Conservation (phyloP, 2,329 filamentous ascomycete species). For the Davidsoniella eucalypti region DNA sequence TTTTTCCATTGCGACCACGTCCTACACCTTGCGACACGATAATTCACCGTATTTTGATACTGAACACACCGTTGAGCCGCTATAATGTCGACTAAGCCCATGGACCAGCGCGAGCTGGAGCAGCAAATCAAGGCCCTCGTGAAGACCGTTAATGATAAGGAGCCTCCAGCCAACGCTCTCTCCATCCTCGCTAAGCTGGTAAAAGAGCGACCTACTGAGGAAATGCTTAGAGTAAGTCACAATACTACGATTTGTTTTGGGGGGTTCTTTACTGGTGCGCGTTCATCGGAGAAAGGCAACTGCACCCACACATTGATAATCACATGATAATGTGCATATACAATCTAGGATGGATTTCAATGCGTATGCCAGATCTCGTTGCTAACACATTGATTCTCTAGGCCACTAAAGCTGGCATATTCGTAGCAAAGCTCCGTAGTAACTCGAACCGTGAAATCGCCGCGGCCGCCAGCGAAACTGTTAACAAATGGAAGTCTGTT, state of each 20-base stretch:
- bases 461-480: constrained; percentile 61
- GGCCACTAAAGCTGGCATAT: constrained; percentile 80
- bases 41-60: no score
- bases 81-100: constrained; percentile 20
- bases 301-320: no score
- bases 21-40: no score
- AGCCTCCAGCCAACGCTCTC: constrained; percentile 56
- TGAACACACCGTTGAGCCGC: no score
- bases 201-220: constrained; percentile 73
- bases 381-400: constrained; percentile 18
- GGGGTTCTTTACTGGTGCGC: no score
- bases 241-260: no score
- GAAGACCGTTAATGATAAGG: constrained; percentile 61
- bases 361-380: not conserved
- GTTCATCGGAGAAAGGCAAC: no score
- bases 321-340: not conserved
- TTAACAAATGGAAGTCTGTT: constrained; percentile 71
- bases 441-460: constrained; percentile 72
- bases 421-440: constrained; percentile 63
- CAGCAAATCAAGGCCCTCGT: constrained; percentile 60
- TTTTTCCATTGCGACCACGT: no score
- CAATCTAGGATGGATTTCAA: not conserved
- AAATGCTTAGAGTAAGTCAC: constrained; percentile 57
- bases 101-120: constrained; percentile 73
- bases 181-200: constrained; percentile 63